These are phyloP conservation scores for Pyricularia grisea DNA, from an alignment of 2,329 filamentous ascomycete species.

Conservation along the genomic window DNA sequence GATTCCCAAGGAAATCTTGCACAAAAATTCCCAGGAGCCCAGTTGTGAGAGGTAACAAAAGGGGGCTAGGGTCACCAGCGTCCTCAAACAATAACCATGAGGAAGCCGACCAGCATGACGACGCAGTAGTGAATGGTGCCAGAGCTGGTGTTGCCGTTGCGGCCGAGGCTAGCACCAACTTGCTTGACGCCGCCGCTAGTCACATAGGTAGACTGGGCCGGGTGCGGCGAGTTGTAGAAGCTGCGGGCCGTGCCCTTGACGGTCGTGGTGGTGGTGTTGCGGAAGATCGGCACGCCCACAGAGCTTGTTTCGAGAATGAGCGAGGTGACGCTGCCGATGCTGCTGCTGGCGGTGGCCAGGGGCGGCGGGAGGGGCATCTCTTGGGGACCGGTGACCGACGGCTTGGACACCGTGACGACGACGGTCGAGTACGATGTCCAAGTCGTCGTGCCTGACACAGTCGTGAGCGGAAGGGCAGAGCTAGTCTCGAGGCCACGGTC, in stretches of 20 bases:
- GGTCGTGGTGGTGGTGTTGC: constrained; percentile 14
- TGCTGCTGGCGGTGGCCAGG: background rate
- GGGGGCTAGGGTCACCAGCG: background rate
- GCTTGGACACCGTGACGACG: background rate
- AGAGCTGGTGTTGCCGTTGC: constrained; percentile 19
- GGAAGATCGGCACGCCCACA: constrained; percentile 18
- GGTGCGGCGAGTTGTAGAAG: constrained; percentile 6
- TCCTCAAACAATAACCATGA: constrained; percentile 23
- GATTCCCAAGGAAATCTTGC: background rate
- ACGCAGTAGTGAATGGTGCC: constrained; percentile 22
- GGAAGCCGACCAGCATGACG: constrained; percentile 24
- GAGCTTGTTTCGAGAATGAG: constrained; percentile 2
- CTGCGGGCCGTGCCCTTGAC: constrained; percentile 9
- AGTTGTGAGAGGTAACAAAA: background rate
- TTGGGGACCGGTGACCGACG: background rate
- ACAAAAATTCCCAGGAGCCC: background rate
- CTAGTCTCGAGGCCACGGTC: constrained; percentile 5
- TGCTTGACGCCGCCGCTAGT: constrained; percentile 23
- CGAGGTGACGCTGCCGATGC: constrained; percentile 11
- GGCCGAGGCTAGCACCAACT: constrained; percentile 19
- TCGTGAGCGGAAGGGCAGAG: constrained; percentile 6
- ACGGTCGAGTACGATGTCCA: constrained; percentile 7
- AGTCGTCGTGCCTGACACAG: background rate
- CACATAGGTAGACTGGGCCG: constrained; percentile 13
- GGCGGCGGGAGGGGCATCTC: background rate